A percentile compares a stretch with the other conserved stretches of the same genome.
These are phyloP conservation scores for Stephanodiscus minutulus DNA, from an alignment of 108 stramenopile genomes.

Conservation along the genomic window DNA sequence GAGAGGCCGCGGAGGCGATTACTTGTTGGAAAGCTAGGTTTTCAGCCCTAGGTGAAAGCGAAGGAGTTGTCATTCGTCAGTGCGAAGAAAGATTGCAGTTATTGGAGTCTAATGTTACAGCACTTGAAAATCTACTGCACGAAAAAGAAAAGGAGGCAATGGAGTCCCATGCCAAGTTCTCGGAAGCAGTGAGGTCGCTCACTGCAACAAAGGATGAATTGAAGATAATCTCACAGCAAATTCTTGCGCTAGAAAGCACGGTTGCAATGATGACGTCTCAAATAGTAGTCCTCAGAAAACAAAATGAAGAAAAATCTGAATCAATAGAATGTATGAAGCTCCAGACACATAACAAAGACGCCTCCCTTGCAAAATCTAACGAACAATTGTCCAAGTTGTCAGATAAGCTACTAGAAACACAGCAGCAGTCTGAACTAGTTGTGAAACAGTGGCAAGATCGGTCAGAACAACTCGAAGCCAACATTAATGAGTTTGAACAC, in stretches of 20 bases:
- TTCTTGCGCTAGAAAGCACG: background rate
- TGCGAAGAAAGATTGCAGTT: constrained; percentile 48
- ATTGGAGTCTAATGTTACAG: constrained; percentile 19
- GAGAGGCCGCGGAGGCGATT: constrained; percentile 52
- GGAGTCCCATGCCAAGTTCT: constrained; percentile 14
- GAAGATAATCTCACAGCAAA: constrained; percentile 13
- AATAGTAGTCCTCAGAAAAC: constrained; percentile 14
- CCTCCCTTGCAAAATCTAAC: constrained; percentile 32
- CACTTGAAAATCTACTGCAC: constrained; percentile 29
- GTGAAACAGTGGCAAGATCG: constrained; percentile 66
- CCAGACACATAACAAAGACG: constrained; percentile 34
- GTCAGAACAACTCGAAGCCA: constrained; percentile 32
- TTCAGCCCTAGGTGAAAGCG: constrained; percentile 18
- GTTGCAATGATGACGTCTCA: constrained; percentile 7
- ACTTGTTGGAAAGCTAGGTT: constrained; percentile 46
- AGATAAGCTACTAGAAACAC: constrained; percentile 44
- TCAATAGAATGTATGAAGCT: constrained; percentile 13
- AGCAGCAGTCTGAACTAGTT: constrained; percentile 54
- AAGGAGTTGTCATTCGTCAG: constrained; percentile 32
- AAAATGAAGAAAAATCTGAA: constrained; percentile 11
- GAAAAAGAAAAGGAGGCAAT: constrained; percentile 2
- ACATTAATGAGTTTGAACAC: constrained; percentile 52
- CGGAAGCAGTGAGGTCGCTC: constrained; percentile 12
- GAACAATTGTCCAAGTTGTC: constrained; percentile 50
- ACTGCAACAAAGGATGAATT: constrained; percentile 10